Evolutionary conservation across 768 basidiomycete genomes (phyloP).

Genomic region (Lyophyllum shimeji): DNA sequence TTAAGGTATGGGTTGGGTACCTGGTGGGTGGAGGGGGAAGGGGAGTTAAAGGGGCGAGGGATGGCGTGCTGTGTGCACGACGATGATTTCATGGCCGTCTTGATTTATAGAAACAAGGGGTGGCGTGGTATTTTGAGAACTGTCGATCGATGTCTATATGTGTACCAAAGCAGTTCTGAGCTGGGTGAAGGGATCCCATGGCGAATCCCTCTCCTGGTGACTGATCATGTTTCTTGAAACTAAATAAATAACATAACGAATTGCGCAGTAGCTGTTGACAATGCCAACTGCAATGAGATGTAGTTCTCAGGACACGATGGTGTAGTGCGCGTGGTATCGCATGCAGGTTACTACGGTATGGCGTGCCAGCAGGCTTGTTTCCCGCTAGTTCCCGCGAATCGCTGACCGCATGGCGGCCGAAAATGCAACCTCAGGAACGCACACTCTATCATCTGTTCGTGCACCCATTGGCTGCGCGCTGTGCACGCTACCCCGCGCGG

Average conservation of each 20-base stretch:
- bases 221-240: constrained; percentile 13
- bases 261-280: constrained; percentile 4
- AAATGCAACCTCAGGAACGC: not conserved
- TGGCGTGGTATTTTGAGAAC: constrained; percentile 15
- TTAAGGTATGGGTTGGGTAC: constrained; percentile 7
- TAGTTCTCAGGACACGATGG: not conserved
- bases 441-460: not conserved
- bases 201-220: constrained; percentile 5
- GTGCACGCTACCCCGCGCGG: not conserved
- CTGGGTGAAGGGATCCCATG: constrained; percentile 7
- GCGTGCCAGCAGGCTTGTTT: not conserved
- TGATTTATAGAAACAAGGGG: constrained; percentile 19
- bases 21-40: not conserved
- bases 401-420: not conserved
- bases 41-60: constrained; percentile 13
- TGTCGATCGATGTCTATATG: constrained; percentile 15
- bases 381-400: not conserved
- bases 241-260: constrained; percentile 13
- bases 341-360: not conserved
- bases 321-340: not conserved
- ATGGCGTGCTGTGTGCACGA: constrained; percentile 5
- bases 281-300: not conserved
- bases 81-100: constrained; percentile 10
- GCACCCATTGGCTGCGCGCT: not conserved
- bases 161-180: constrained; percentile 18